Evolutionary conservation across 2,329 filamentous ascomycete species (phyloP).

Genomic region (Raffaelea ambrosiae): DNA sequence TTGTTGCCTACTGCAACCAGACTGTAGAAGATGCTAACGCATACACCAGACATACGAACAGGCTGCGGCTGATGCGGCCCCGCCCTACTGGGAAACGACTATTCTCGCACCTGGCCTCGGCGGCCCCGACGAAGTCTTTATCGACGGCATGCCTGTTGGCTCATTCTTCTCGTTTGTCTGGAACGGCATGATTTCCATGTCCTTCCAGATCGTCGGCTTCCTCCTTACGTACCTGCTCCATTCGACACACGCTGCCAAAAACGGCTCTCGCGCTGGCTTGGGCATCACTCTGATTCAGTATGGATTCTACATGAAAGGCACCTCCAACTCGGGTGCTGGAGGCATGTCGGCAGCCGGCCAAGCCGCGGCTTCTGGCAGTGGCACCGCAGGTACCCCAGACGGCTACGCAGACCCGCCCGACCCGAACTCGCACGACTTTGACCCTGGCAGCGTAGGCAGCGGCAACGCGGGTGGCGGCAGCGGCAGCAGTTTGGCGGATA

Average conservation of each 20-base stretch:
- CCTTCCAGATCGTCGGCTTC: conserved; percentile 95
- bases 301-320: conserved; percentile 86
- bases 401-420: conserved; percentile 66
- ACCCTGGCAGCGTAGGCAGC: conserved; percentile 57
- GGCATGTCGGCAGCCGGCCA: conserved; percentile 27
- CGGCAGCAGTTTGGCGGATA: conserved; percentile 38
- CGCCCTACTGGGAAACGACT: conserved; percentile 98
- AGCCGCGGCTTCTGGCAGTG: conserved; percentile 27
- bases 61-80: conserved; percentile 90
- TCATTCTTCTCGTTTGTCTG: conserved; percentile 81
- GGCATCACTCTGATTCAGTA: conserved; percentile 95
- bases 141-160: conserved; percentile 90
- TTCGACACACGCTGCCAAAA: conserved; percentile 96
- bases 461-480: conserved; percentile 23
- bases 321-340: conserved; percentile 36
- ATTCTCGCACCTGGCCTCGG: conserved; percentile 88
- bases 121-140: conserved; percentile 89
- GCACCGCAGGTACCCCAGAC: conserved; percentile 31
- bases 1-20: background rate
- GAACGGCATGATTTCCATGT: conserved; percentile 96
- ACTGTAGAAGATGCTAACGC: too few relatives aligned
- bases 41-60: conserved; percentile 80
- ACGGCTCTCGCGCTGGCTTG: conserved; percentile 87
- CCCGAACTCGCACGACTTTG: conserved; percentile 84
- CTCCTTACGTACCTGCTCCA: conserved; percentile 95